These are phyloP conservation scores for Trichoderma virens DNA, from an alignment of 495 filamentous ascomycete genomes.

Conservation along the genomic window DNA sequence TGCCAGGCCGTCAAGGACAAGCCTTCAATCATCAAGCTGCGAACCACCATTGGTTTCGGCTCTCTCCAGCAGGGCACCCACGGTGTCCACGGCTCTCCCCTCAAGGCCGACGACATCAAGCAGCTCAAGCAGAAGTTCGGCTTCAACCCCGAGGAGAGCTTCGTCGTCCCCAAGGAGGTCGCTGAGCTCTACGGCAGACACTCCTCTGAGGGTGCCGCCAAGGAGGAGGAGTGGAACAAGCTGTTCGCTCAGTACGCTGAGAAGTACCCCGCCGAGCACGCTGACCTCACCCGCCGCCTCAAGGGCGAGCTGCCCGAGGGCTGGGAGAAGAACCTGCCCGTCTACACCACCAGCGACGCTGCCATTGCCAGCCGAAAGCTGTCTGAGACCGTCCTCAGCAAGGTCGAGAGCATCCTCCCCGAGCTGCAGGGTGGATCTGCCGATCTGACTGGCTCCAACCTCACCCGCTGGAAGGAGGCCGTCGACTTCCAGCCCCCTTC, in stretches of 20 bases:
- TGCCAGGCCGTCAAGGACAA: conserved; percentile 86
- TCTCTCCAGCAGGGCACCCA: conserved; percentile 89
- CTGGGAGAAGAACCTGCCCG: conserved; percentile 91
- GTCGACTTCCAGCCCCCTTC: conserved; percentile 94
- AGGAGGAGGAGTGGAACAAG: conserved; percentile 92
- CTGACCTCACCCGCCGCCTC: conserved; percentile 75
- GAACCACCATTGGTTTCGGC: conserved; percentile 95
- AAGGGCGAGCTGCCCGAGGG: conserved; percentile 83
- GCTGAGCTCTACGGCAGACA: conserved; percentile 85
- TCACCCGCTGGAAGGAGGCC: conserved; percentile 95
- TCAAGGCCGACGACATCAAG: conserved; percentile 90
- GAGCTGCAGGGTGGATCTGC: conserved; percentile 94
- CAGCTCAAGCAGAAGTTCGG: conserved; percentile 88
- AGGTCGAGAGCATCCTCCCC: conserved; percentile 74
- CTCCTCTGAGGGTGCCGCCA: conserved; percentile 74
- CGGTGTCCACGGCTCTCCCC: conserved; percentile 89
- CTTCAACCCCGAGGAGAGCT: conserved; percentile 89
- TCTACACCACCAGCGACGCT: conserved; percentile 80
- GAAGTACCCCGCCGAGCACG: conserved; percentile 66
- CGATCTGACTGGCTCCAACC: conserved; percentile 96
- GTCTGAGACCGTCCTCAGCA: conserved; percentile 86
- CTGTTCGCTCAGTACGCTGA: conserved; percentile 78
- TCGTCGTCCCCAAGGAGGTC: conserved; percentile 89
- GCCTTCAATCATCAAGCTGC: conserved; percentile 94
- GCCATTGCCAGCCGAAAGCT: conserved; percentile 90